Conservation (phyloP, 2,329 filamentous ascomycete species). For the Xylariomycetidae sp. region DNA sequence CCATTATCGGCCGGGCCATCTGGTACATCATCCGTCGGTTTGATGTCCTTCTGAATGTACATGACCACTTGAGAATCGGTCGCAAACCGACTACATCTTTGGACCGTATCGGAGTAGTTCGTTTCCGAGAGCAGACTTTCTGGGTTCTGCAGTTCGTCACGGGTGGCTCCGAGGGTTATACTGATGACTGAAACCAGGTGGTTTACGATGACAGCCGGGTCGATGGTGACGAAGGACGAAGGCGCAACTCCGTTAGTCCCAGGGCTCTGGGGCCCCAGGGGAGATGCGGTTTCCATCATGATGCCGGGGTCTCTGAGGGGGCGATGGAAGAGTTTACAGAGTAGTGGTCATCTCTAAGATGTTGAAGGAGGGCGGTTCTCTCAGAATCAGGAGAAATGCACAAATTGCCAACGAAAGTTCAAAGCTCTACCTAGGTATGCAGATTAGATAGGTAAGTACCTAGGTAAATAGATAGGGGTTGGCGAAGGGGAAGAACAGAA, state of each 20-base stretch:
- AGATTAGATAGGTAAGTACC: too few relatives aligned
- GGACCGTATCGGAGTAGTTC: slow-evolving; percentile 72
- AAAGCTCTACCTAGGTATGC: too few relatives aligned
- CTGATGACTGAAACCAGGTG: slow-evolving; percentile 67
- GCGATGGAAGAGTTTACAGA: too few relatives aligned
- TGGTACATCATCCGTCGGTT: slow-evolving; percentile 47
- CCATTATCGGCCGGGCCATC: slow-evolving; percentile 43
- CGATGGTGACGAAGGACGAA: slow-evolving; percentile 52
- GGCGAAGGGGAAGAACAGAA: too few relatives aligned
- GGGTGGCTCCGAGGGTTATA: slow-evolving; percentile 69
- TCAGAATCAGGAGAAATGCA: too few relatives aligned
- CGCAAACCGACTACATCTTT: slow-evolving; percentile 85
- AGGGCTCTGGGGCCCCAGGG: slow-evolving; percentile 35
- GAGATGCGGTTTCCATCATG: too few relatives aligned
- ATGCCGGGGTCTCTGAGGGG: too few relatives aligned
- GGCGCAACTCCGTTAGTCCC: slow-evolving; percentile 42
- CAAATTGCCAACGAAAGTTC: too few relatives aligned
- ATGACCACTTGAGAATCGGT: slow-evolving; percentile 81
- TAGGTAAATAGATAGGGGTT: too few relatives aligned
- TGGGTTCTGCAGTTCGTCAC: slow-evolving; percentile 71
- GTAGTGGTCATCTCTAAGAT: too few relatives aligned
- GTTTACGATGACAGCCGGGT: slow-evolving; percentile 66
- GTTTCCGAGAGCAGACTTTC: slow-evolving; percentile 78
- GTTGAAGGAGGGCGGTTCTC: too few relatives aligned
- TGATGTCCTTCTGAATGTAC: slow-evolving; percentile 83